Evolutionary conservation across 2,329 filamentous ascomycete species (phyloP), one percentile per base, ranked within the genome.

Genomic region (Epichloe festucae): DNA sequence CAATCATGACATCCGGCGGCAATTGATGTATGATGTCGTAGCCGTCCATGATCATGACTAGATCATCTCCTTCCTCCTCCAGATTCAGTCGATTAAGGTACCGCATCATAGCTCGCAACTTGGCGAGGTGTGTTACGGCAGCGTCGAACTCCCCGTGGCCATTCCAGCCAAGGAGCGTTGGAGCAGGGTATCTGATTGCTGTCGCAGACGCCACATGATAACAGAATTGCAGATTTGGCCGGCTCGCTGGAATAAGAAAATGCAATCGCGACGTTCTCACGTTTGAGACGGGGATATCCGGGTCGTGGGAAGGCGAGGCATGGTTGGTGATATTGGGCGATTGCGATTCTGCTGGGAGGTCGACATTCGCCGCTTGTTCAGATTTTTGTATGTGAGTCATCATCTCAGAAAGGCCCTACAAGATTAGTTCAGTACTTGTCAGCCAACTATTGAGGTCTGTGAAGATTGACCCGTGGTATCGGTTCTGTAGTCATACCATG

Each of bases 11-110:
- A 42, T 82, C 76, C 3, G 79, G 75, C 0, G 81, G 80, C 2
- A 86, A 68, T 62, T 87, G 83, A 53, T 85, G 79, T 67, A 81
- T 79, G 1, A 80, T 71, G 53, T 85, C 79, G 61, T 79, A 75
- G 1, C 77, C 80, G 60, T 86, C 82, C 5, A 82, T 72, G 46
- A 85, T 70, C 52, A 85, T 65, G 7, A 84, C 73, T 31, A 87
- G 64, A 60, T 87, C 83, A 19, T 78, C 70, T 38, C 34, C 41
- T 52, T 81, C 64, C 4, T 65, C 59, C 8, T 55, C 58, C 2
- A 50, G 35, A 8, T 53, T 52, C 3, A 69, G 56, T 15, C 55
- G 55, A 35, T 65, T 52, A 14, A 70, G 58, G 49, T 70, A 69
- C n/a, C 61, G 58, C 42, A 64, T 52, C 14, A 70, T 63, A 44